phyloP scores from a whole-genome alignment of 75 land plant genomes.

The Azolla pinnata region DNA sequence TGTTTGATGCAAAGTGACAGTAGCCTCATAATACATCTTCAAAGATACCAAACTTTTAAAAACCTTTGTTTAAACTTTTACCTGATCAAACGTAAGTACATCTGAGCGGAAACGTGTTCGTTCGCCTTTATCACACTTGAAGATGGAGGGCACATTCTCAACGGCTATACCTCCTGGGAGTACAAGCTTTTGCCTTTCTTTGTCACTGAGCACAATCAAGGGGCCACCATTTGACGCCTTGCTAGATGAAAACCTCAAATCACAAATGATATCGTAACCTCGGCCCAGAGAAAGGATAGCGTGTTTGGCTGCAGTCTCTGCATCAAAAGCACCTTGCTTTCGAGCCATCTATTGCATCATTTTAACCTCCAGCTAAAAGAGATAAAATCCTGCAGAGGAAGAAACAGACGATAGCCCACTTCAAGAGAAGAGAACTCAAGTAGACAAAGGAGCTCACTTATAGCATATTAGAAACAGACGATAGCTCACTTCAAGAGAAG shows the following conservation, averaged over 20 bases:
- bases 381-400: no score
- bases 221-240: slow-evolving; percentile 13
- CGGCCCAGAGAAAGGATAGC: slow-evolving; percentile 23
- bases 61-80: no score
- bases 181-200: slow-evolving; percentile 9
- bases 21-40: no score
- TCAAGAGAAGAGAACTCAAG: no score
- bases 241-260: slow-evolving; percentile 16
- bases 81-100: slow-evolving; percentile 22
- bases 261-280: slow-evolving; percentile 27
- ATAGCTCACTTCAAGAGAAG: no score
- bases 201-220: slow-evolving; percentile 15
- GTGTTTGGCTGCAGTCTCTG: slow-evolving; percentile 5
- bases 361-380: no score
- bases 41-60: no score
- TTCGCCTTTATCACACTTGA: slow-evolving; percentile 27
- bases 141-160: slow-evolving; percentile 14
- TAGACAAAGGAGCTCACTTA: no score
- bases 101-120: slow-evolving; percentile 21
- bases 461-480: no score
- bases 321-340: background rate
- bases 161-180: slow-evolving; percentile 14
- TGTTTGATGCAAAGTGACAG: no score
- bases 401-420: no score
- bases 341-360: background rate